Conservation (phyloP, 176 grass and related monocot genomes). For the bread wheat (Triticum aestivum) region DNA sequence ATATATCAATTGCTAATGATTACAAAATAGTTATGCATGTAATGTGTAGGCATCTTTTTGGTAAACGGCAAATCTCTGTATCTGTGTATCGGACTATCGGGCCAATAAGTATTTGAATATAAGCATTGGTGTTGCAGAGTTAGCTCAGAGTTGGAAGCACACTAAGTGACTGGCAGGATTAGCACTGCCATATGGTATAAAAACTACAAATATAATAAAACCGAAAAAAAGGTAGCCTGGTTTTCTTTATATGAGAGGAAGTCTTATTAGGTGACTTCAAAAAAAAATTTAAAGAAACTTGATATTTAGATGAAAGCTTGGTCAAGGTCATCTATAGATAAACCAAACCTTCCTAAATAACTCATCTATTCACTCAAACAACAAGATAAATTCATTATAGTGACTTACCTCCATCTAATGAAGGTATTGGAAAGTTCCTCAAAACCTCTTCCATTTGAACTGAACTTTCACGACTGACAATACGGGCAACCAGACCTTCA, state of each 20-base stretch:
- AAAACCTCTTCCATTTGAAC: slow-evolving; percentile 77
- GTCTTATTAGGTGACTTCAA: background rate
- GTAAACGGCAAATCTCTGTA: background rate
- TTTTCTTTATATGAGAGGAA: background rate
- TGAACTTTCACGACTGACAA: slow-evolving; percentile 78
- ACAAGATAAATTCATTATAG: slow-evolving; percentile 17
- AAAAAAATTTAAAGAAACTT: background rate
- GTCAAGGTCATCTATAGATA: background rate
- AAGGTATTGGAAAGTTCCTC: slow-evolving; percentile 62
- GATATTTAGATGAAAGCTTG: slow-evolving; percentile 14
- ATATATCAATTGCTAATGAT: background rate
- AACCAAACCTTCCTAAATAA: background rate
- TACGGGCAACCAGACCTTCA: slow-evolving; percentile 93
- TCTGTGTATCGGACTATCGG: background rate
- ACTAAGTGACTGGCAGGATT: background rate
- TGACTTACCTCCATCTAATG: slow-evolving; percentile 45
- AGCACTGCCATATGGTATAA: slow-evolving; percentile 15
- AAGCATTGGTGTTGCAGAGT: background rate
- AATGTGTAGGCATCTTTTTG: background rate
- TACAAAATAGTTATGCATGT: background rate
- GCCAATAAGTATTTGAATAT: background rate
- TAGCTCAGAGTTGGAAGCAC: background rate
- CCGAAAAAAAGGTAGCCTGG: background rate
- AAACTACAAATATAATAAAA: slow-evolving; percentile 14
- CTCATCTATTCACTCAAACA: slow-evolving; percentile 1